Evolutionary conservation across 345 rosid genomes (phyloP).

Genomic region (Salix dunnii): DNA sequence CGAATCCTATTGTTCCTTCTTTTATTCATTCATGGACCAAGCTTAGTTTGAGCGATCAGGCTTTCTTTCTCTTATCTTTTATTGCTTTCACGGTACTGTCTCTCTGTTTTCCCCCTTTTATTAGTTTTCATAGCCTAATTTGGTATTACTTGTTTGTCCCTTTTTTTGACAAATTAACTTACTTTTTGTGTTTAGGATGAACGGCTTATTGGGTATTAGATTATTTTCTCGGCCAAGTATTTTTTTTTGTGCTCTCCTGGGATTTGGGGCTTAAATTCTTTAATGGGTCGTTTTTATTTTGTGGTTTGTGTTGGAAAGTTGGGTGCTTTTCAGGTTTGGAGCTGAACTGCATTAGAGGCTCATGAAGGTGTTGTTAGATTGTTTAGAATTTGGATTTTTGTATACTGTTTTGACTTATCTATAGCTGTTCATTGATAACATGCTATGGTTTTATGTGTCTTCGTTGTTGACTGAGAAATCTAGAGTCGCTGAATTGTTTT

Average conservation of each 20-base stretch:
- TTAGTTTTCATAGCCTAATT: not conserved
- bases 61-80: slow-evolving; percentile 69
- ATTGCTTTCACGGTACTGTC: slow-evolving; percentile 75
- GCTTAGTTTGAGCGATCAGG: slow-evolving; percentile 62
- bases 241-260: no score
- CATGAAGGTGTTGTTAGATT: not conserved
- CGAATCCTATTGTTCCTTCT: slow-evolving; percentile 46
- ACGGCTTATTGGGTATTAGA: not conserved
- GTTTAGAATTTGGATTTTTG: not conserved
- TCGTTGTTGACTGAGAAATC: not conserved
- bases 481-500: not conserved
- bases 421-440: not conserved
- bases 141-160: not conserved
- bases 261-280: not conserved
- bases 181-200: not conserved
- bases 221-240: not conserved
- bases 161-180: no score
- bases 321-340: not conserved
- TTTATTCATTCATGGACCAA: slow-evolving; percentile 32
- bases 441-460: not conserved
- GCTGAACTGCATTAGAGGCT: not conserved
- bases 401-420: not conserved
- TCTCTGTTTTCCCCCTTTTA: not conserved
- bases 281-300: not conserved
- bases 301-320: not conserved